Evolutionary conservation across 441 rosid species (phyloP), one percentile per base, ranked within the genome.

Genomic region (Isatis lusitanica): DNA sequence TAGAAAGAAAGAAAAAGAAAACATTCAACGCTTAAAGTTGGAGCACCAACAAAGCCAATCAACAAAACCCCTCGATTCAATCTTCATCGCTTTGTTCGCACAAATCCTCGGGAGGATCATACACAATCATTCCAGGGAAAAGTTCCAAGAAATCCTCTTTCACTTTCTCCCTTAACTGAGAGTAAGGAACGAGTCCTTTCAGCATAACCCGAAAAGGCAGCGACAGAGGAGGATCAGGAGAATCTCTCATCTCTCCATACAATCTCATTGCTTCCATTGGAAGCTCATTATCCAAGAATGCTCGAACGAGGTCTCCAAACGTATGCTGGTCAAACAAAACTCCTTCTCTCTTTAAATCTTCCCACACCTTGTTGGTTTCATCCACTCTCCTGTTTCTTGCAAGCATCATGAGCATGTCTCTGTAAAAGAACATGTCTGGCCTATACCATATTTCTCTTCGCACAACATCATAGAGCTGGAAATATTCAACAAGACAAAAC

Each of bases 341-440:
- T 67, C 77, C 90, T 73, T 89, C 97, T 53, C 74, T 70, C 80
- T 80, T 94, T 78, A 90, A 73, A 83, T 94, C 97, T 78, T 82
- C 84, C 95, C 91, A 89, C 40, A 90, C 92, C 74, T 11, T 75
- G 75, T 79, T 84, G 7, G 82, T 85, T 80, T 89, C 91, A 7
- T 80, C 88, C n/a, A 85, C 88, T 55, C 80, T 89, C 76, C 40
- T 89, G 88, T 89, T 88, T 80, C 93, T 88, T 21, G 96, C 97
- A 33, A 92, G 96, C 96, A 87, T 85, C 90, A 90, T 86, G 5
- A 94, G 88, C 94, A 90, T 94, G 82, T 94, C 98, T 78, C 94
- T 81, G 81, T 88, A 86, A 55, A 92, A 87, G 76, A 83, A 94
- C 97, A 89, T 89, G 83, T 92, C 97, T 3, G 97, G 97, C 74